A percentile compares a stretch with the other conserved stretches of the same genome.
phyloP scores from a whole-genome alignment of 257 asterid species.

The Cinchona pubescens region DNA sequence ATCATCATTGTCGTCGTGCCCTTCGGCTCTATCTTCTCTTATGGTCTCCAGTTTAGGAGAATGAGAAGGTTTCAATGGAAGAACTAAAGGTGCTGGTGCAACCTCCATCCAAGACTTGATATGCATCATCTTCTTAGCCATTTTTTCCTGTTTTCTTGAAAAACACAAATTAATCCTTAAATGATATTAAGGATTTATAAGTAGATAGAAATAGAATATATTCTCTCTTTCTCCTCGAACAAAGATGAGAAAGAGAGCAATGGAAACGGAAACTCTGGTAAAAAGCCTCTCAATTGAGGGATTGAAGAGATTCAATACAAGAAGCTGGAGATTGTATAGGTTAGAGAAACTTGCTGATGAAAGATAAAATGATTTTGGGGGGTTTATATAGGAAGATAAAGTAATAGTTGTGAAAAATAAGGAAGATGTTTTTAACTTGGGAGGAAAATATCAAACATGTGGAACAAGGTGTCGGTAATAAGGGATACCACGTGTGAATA shows the following conservation, averaged over 20 bases:
- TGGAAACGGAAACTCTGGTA: neutral
- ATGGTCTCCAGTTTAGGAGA: conserved; percentile 50
- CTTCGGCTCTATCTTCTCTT: conserved; percentile 41
- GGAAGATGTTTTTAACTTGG: neutral
- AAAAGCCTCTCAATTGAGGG: neutral
- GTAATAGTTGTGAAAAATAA: neutral
- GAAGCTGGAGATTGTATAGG: too few relatives aligned
- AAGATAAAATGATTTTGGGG: neutral
- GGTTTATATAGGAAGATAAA: conserved; percentile 27
- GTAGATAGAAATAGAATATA: neutral
- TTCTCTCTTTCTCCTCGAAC: conserved; percentile 6
- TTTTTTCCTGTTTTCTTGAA: neutral
- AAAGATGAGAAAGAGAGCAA: conserved; percentile 10
- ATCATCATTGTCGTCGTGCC: conserved; percentile 16
- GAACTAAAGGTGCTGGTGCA: conserved; percentile 44
- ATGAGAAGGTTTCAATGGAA: conserved; percentile 33
- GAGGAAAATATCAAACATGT: conserved; percentile 27
- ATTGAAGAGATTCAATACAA: neutral
- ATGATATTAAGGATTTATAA: too few relatives aligned
- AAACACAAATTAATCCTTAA: neutral
- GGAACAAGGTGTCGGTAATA: conserved; percentile 11
- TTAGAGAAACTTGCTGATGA: neutral
- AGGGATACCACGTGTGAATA: conserved; percentile 29
- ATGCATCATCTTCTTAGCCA: conserved; percentile 31
- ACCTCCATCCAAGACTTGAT: conserved; percentile 36